Base-by-base conservation (phyloP, 257 asterid species). In the Voacanga thouarsii region DNA sequence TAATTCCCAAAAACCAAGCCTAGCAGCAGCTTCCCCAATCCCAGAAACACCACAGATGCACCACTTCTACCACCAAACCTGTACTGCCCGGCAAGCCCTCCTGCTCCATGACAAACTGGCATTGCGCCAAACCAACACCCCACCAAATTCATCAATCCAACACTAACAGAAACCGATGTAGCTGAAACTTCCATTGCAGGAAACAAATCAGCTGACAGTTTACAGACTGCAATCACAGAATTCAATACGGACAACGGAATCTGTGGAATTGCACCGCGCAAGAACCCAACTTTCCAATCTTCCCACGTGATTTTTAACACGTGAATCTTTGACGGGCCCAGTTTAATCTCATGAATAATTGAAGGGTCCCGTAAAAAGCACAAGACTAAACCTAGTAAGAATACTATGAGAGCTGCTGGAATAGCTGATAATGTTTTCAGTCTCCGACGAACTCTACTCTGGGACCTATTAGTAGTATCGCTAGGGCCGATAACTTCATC, bases 101-200 rank as follows among this genome's bases (percentile, higher is more conserved):
- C 99, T 0, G 99, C 99, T 51, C 99, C 99, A 5, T 94, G 99
- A 92, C 99, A 94, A 3, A 88, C 89, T 18, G 98, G 99, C 98
- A 94, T 94, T 56, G 99, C 99, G 44, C 99, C 98, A n/a, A 94
- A 94, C 99, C 99, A 94, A 75, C 96, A 94, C 15, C 99, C 99
- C 1, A 91, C 89, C 74, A 94, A 82, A 74, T 94, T 94, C 98
- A 94, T 92, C 68, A 92, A 2, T 7, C 99, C 98, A 12, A 92
- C 99, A 37, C 98, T 94, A 5, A 94, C 83, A 0, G 99, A 94
- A 2, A 94, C 99, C 37, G 81, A 77, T 0, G 99, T 89, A 0
- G 97, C 97, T 0, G 99, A 94, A 6, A 87, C 79, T 51, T 94
- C 94, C 16, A 85, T 87, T n/a, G 92, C 94, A 0, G 97, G 98